These are phyloP conservation scores for Lasiosphaeris hirsuta DNA, from an alignment of 495 filamentous ascomycete species.

Conservation along the genomic window DNA sequence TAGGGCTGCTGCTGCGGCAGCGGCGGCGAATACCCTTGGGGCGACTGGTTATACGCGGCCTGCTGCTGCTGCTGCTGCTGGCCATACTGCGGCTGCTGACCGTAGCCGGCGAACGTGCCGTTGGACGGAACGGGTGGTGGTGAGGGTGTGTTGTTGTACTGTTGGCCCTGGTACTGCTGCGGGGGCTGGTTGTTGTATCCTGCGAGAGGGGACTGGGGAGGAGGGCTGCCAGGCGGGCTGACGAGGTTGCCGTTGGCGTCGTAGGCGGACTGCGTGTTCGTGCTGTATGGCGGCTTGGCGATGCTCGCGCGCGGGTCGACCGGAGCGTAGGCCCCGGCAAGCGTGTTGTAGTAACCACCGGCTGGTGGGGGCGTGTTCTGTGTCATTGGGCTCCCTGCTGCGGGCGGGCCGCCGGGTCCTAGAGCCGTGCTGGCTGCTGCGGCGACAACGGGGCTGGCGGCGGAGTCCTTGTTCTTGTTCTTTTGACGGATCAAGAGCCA, in stretches of 20 bases:
- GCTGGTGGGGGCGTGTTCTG: constrained; percentile 9
- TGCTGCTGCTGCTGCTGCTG: constrained; percentile 2
- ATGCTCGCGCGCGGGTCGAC: constrained; percentile 19
- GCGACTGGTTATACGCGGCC: background rate
- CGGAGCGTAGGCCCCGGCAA: background rate
- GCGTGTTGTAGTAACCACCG: constrained; percentile 5
- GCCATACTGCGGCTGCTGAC: too few relatives aligned
- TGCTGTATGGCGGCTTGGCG: constrained; percentile 12
- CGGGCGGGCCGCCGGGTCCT: background rate
- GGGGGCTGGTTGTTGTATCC: background rate
- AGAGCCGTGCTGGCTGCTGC: background rate
- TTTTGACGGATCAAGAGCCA: constrained; percentile 40
- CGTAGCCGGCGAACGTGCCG: too few relatives aligned
- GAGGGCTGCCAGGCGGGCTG: constrained; percentile 15
- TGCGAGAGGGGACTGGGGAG: constrained; percentile 14
- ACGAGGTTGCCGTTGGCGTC: background rate
- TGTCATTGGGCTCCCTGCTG: constrained; percentile 12
- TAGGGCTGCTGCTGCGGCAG: background rate
- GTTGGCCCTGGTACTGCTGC: too few relatives aligned
- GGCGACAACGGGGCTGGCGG: background rate
- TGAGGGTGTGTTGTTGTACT: background rate
- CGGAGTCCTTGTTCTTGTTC: constrained; percentile 28
- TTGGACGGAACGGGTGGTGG: background rate
- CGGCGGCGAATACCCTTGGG: background rate
- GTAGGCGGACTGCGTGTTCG: constrained; percentile 1